phyloP scores from a whole-genome alignment of 768 basidiomycete genomes.

The Termitomyces sp. region DNA sequence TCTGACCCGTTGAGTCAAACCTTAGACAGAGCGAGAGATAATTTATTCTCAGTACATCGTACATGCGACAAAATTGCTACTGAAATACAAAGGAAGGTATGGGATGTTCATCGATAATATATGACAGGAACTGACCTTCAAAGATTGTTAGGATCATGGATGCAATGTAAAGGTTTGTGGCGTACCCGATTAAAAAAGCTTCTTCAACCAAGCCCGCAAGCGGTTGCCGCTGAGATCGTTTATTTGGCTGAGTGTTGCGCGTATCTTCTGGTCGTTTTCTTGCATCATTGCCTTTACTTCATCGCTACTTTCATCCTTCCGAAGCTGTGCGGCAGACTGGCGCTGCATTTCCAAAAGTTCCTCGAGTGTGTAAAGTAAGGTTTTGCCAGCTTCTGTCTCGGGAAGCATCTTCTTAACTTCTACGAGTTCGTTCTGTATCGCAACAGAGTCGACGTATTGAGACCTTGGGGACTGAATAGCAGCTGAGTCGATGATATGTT shows the following conservation, averaged over 20 bases:
- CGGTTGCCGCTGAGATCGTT: constrained; percentile 10
- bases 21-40: not conserved
- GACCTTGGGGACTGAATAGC: not conserved
- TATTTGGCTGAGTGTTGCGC: constrained; percentile 14
- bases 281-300: constrained; percentile 11
- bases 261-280: constrained; percentile 14
- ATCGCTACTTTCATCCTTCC: constrained; percentile 3
- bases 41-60: not conserved
- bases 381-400: constrained; percentile 19
- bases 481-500: constrained; percentile 5
- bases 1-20: not conserved
- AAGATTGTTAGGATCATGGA: not conserved
- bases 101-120: not conserved
- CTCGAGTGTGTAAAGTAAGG: constrained; percentile 13
- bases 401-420: constrained; percentile 16
- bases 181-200: not conserved
- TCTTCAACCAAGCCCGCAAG: constrained; percentile 6
- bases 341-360: constrained; percentile 12
- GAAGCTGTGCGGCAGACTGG: constrained; percentile 3
- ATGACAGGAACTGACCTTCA: not conserved
- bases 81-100: not conserved
- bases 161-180: not conserved
- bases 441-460: constrained; percentile 10
- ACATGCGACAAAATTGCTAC: not conserved
- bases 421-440: constrained; percentile 21